These are phyloP conservation scores for Cornus suecica DNA, from an alignment of 148 eudicot genomes.

Conservation along the genomic window DNA sequence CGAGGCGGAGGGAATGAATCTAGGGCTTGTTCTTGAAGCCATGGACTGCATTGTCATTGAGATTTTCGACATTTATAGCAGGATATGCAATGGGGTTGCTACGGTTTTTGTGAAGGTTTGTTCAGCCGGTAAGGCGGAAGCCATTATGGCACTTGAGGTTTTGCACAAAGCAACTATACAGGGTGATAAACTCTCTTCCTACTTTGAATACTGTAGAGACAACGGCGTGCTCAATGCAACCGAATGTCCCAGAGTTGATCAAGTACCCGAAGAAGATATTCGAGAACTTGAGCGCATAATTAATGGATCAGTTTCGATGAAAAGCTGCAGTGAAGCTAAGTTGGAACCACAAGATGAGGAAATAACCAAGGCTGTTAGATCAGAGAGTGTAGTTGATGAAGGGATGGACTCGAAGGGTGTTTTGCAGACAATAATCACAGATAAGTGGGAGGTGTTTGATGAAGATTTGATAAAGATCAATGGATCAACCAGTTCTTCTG, in stretches of 20 bases:
- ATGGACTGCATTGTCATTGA: constrained; percentile 79
- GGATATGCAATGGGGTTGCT: constrained; percentile 60
- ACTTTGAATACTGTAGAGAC: constrained; percentile 46
- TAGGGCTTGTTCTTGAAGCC: constrained; percentile 47
- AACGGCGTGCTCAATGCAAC: constrained; percentile 41
- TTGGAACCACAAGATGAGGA: background rate
- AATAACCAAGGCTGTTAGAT: background rate
- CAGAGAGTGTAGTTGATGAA: background rate
- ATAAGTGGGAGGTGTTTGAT: background rate
- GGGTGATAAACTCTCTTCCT: constrained; percentile 49
- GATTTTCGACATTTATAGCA: constrained; percentile 58
- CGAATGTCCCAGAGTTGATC: constrained; percentile 31
- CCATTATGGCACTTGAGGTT: constrained; percentile 42
- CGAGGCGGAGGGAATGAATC: constrained; percentile 9
- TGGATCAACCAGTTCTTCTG: background rate
- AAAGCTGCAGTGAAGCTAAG: background rate
- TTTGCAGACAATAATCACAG: background rate
- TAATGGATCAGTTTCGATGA: constrained; percentile 19
- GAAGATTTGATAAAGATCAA: background rate
- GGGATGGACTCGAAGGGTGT: constrained; percentile 4
- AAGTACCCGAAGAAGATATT: background rate
- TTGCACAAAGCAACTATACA: constrained; percentile 54
- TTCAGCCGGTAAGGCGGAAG: constrained; percentile 40
- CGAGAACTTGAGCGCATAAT: constrained; percentile 39
- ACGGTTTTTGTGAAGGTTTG: constrained; percentile 38